Evolutionary conservation across 1,284 basidiomycete species (phyloP).

Genomic region (Apiotrichum akiyoshidainum): DNA sequence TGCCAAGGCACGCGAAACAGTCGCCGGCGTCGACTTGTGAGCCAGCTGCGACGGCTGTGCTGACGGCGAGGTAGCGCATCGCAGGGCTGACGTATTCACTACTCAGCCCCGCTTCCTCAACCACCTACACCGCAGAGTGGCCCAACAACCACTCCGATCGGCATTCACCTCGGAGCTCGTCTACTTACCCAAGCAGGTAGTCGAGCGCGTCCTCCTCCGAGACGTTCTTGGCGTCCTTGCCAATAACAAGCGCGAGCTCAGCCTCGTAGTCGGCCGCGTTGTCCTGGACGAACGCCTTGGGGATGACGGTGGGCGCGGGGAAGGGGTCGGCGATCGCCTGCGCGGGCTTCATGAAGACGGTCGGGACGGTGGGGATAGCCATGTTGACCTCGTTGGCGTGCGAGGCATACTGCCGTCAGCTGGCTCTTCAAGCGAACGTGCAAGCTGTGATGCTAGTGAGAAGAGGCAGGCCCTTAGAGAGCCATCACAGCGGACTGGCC

Average conservation of each 20-base stretch:
- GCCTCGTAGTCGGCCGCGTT: slow-evolving; percentile 82
- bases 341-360: slow-evolving; percentile 44
- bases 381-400: slow-evolving; percentile 49
- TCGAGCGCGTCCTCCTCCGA: slow-evolving; percentile 71
- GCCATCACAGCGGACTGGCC: too few relatives aligned
- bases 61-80: too few relatives aligned
- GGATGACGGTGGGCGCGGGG: slow-evolving; percentile 38
- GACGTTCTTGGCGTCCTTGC: slow-evolving; percentile 74
- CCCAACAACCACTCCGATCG: too few relatives aligned
- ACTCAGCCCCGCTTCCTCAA: neutral
- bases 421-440: too few relatives aligned
- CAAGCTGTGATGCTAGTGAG: too few relatives aligned
- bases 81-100: too few relatives aligned
- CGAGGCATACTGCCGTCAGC: slow-evolving; percentile 40
- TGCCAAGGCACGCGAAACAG: too few relatives aligned
- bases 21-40: too few relatives aligned
- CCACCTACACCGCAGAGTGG: too few relatives aligned
- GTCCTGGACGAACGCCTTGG: slow-evolving; percentile 58
- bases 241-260: slow-evolving; percentile 80
- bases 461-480: too few relatives aligned
- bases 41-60: too few relatives aligned
- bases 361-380: slow-evolving; percentile 37
- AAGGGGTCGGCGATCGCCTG: slow-evolving; percentile 38
- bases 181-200: slow-evolving; percentile 63
- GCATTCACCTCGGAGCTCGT: too few relatives aligned